A percentile compares a stretch with the other conserved stretches of the same genome.
Evolutionary conservation across 2,329 filamentous ascomycete genomes (phyloP).

Genomic region (Clathrospora elynae): DNA sequence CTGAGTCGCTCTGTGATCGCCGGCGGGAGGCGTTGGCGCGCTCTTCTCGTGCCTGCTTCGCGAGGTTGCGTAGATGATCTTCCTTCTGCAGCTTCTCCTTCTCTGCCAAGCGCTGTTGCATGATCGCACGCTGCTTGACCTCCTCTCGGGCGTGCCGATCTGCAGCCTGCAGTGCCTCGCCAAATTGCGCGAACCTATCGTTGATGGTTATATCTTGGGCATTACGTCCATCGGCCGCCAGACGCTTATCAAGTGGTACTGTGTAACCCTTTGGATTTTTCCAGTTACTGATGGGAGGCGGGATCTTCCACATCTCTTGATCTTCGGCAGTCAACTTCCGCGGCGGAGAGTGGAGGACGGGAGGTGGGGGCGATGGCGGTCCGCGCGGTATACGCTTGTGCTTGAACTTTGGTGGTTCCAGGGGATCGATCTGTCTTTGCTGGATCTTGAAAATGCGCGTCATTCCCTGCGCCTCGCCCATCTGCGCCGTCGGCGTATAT

Average conservation of each 20-base stretch:
- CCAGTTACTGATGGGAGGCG: slow-evolving; percentile 93
- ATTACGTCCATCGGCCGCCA: slow-evolving; percentile 90
- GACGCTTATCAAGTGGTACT: slow-evolving; percentile 89
- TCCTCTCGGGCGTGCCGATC: slow-evolving; percentile 95
- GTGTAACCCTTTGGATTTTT: slow-evolving; percentile 99
- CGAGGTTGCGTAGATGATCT: slow-evolving; percentile 83
- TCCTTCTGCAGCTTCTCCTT: slow-evolving; percentile 96
- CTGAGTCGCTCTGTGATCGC: slow-evolving; percentile 51
- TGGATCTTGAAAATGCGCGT: slow-evolving; percentile 99
- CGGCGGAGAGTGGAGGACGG: slow-evolving; percentile 92
- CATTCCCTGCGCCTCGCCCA: slow-evolving; percentile 85
- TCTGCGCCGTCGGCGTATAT: slow-evolving; percentile 95
- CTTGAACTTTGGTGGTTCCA: slow-evolving; percentile 98
- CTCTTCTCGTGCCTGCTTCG: slow-evolving; percentile 90
- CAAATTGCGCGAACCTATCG: slow-evolving; percentile 97
- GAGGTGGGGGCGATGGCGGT: slow-evolving; percentile 88
- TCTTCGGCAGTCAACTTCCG: slow-evolving; percentile 95
- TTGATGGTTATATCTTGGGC: slow-evolving; percentile 95
- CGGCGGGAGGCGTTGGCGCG: slow-evolving; percentile 58
- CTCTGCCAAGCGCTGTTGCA: slow-evolving; percentile 95
- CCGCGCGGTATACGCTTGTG: slow-evolving; percentile 97
- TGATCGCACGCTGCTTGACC: slow-evolving; percentile 85
- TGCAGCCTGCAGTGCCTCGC: slow-evolving; percentile 90
- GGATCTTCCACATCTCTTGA: slow-evolving; percentile 93
- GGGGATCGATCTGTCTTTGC: slow-evolving; percentile 87